These are phyloP conservation scores for Mucor mucedo DNA, from an alignment of 371 early-diverging fungal genomes.

Conservation along the genomic window DNA sequence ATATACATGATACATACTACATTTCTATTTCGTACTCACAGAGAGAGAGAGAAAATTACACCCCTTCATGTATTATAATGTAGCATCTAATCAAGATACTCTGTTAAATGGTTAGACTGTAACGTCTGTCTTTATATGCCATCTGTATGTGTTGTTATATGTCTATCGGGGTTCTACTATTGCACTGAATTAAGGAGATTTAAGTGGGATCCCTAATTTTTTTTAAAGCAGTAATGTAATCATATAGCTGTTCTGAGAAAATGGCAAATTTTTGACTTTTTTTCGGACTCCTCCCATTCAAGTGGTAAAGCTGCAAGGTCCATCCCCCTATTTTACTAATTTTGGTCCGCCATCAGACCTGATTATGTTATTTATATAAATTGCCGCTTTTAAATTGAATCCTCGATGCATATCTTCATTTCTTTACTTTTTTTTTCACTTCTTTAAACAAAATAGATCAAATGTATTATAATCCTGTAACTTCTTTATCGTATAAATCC, in stretches of 20 bases:
- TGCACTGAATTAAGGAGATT: too few relatives aligned
- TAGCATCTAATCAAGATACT: too few relatives aligned
- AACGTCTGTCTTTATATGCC: too few relatives aligned
- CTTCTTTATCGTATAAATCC: conserved; percentile 30
- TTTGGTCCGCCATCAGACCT: not conserved
- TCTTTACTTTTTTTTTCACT: not conserved
- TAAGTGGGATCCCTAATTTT: too few relatives aligned
- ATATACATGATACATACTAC: too few relatives aligned
- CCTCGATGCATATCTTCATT: not conserved
- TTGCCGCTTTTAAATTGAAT: not conserved
- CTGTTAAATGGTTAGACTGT: too few relatives aligned
- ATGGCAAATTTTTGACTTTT: not conserved
- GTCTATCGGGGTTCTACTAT: too few relatives aligned
- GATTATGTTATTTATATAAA: not conserved
- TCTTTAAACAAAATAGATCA: not conserved
- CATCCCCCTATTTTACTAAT: not conserved
- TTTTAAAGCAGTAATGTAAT: not conserved
- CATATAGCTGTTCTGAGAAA: not conserved
- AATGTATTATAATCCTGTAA: not conserved
- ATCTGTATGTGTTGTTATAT: too few relatives aligned
- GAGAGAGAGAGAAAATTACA: too few relatives aligned
- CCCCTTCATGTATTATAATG: too few relatives aligned
- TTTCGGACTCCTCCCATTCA: not conserved
- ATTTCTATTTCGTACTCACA: too few relatives aligned
- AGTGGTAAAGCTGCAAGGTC: not conserved